Evolutionary conservation across 306 rosid genomes (phyloP), one percentile per base, ranked within the genome.

Genomic region (Vigna unguiculata): DNA sequence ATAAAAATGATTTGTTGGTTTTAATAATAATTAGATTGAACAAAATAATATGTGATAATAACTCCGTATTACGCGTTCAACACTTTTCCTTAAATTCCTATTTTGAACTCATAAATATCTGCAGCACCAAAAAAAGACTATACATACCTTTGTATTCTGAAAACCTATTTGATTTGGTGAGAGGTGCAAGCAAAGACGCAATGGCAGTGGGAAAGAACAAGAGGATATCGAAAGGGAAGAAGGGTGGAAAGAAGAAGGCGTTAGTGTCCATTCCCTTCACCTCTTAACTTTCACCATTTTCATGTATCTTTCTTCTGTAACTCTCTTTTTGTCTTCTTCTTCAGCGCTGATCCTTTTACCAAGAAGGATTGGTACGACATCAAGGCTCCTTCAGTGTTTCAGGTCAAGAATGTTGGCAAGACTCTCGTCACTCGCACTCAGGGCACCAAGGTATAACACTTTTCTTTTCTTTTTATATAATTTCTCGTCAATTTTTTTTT

Each of bases 201-300:
- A 91, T 93, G 98, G 98, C 98, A 6, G 98, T 93, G 62, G 93
- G 98, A 0, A 94, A 94, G 85, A 94, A 94, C 84, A 94, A 92
- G 93, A 75, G 97, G 48, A 94, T 94, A 38, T 94, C 98, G 1
- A 94, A 94, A 89, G 96, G 96, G 3, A 94, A 89, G 87, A 94
- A 94, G 86, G 98, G 98, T 67, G 94, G 97, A 81, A 94, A 94
- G 93, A 92, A 94, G 95, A 92, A 94, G 65, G 91, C 97, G 97
- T 94, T 12, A 86, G 89, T 75, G 0, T 2, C 1, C 17, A 32
- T 38, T 22, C 21, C 22, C 17, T 24, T 43, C 1, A 28, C 34
- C 41, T 21, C 6, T 6, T 6, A 17, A 30, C 4, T n/a, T 41
- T 32, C 7, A 6, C 0, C 48, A 2, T 30, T 3, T 12, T 45